Conservation (phyloP, 306 rosid genomes). For the Glycyrrhiza uralensis region DNA sequence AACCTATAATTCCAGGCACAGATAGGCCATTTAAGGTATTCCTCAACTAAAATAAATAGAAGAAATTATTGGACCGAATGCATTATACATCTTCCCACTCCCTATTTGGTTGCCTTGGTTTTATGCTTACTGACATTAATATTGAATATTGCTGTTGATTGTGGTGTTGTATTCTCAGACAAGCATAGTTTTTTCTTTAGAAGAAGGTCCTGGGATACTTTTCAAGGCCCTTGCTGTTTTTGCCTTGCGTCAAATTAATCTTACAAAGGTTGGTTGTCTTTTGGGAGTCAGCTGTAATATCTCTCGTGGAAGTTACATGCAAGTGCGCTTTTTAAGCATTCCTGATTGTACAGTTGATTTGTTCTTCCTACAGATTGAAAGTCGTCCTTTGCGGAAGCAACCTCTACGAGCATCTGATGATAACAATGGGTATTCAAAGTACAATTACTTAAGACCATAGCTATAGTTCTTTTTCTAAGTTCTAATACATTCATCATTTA, state of each 20-base stretch:
- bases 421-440: conserved; percentile 58
- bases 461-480: conserved; percentile 2
- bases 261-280: conserved; percentile 58
- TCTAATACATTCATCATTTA: neutral
- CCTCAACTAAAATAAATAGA: conserved; percentile 1
- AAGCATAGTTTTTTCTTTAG: conserved; percentile 92
- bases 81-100: neutral
- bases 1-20: conserved; percentile 92
- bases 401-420: conserved; percentile 69
- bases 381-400: conserved; percentile 86
- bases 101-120: neutral
- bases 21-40: conserved; percentile 91
- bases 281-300: neutral
- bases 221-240: conserved; percentile 98
- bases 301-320: neutral
- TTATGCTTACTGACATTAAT: conserved; percentile 1
- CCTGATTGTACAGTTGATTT: conserved; percentile 28
- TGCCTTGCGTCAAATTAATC: conserved; percentile 88
- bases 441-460: conserved; percentile 31
- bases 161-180: conserved; percentile 54
- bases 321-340: conserved; percentile 1
- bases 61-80: conserved; percentile 10
- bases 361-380: conserved; percentile 68
- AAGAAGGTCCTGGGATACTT: conserved; percentile 96
- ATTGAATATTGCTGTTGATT: conserved; percentile 8